Conservation (phyloP, 2,329 filamentous ascomycete genomes). For the Drechslerella stenobrocha region DNA sequence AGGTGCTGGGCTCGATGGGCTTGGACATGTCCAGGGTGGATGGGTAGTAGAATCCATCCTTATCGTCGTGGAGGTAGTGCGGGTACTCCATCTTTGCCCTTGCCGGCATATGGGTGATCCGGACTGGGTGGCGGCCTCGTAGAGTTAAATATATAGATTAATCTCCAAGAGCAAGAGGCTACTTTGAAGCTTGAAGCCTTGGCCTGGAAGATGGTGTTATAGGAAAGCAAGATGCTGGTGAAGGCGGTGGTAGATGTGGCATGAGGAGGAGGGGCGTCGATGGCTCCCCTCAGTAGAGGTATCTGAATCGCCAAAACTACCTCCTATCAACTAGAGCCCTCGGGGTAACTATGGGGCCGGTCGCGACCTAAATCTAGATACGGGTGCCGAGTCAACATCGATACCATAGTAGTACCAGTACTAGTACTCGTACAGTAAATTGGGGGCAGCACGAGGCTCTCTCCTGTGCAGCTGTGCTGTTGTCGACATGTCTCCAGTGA, state of each 20-base stretch:
- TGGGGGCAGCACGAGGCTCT: too few species aligned
- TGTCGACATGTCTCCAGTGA: too few species aligned
- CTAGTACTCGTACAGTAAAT: too few species aligned
- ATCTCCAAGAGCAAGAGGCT: background rate
- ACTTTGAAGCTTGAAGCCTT: background rate
- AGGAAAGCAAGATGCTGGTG: background rate
- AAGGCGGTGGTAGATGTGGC: background rate
- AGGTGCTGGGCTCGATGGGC: constrained; percentile 3
- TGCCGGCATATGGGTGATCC: background rate
- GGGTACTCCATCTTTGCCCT: constrained; percentile 9
- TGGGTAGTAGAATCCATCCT: constrained; percentile 25
- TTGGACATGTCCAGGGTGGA: constrained; percentile 17
- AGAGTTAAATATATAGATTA: background rate
- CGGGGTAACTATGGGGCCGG: too few species aligned
- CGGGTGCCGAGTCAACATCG: too few species aligned
- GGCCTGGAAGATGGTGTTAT: background rate
- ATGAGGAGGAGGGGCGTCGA: too few species aligned
- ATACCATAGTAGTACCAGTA: too few species aligned
- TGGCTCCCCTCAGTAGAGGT: too few species aligned
- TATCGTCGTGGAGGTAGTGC: constrained; percentile 25
- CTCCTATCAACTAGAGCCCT: too few species aligned
- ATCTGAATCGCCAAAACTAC: too few species aligned
- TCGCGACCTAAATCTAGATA: too few species aligned
- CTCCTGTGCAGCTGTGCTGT: too few species aligned
- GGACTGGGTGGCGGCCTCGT: background rate